A percentile compares a stretch with the other conserved stretches of the same genome.
Conservation (phyloP, 345 rosid species). For the Eucalyptus curtisii region DNA sequence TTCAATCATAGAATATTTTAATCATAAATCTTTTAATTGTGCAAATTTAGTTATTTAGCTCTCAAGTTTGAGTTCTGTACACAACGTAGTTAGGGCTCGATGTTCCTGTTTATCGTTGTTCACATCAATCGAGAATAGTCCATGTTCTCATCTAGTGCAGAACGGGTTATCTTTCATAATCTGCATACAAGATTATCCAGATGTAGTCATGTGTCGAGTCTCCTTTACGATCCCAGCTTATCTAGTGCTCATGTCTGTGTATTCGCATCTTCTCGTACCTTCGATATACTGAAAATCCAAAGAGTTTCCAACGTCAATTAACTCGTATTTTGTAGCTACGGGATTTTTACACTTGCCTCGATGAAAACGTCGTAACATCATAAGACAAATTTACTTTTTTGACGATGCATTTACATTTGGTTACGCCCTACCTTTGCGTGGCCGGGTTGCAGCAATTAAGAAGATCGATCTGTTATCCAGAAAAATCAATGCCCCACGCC, state of each 20-base stretch:
- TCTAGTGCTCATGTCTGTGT: neutral
- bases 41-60: too few species aligned
- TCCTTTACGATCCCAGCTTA: too few species aligned
- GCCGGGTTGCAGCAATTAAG: neutral
- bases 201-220: neutral
- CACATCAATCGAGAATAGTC: neutral
- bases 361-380: neutral
- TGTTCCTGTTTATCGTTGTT: neutral
- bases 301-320: neutral
- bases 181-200: neutral
- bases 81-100: neutral
- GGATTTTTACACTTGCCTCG: neutral
- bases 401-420: neutral
- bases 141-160: neutral
- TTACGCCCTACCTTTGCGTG: neutral
- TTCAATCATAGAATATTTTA: slow-evolving; percentile 8
- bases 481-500: neutral
- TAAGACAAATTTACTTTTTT: neutral
- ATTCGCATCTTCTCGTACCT: neutral
- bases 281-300: neutral
- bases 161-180: neutral
- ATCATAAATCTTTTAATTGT: too few species aligned
- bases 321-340: neutral
- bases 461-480: neutral
- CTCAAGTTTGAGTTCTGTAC: neutral